A percentile compares a stretch with the other conserved stretches of the same genome.
Conservation (phyloP, 108 stramenopile genomes). For the Aurantiochytrium sp. region DNA sequence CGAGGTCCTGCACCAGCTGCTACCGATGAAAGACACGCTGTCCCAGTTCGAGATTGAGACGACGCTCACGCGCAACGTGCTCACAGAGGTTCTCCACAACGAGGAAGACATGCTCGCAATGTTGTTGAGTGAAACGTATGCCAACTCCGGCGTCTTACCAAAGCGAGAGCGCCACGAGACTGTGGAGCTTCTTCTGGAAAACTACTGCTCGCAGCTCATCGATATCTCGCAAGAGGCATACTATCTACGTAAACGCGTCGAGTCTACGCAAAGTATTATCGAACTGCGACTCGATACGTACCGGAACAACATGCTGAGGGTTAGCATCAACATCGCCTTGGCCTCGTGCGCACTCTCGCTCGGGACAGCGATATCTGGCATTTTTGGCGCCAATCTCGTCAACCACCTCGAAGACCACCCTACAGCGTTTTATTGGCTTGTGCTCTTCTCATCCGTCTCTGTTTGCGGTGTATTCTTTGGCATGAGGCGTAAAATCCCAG, state of each 20-base stretch:
- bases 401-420: not conserved
- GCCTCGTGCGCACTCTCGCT: not conserved
- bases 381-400: not conserved
- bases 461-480: not conserved
- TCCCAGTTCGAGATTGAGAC: constrained; percentile 5
- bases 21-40: constrained; percentile 10
- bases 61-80: not conserved
- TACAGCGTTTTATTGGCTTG: constrained; percentile 5
- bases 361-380: not conserved
- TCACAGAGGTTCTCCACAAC: constrained; percentile 1
- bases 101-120: constrained; percentile 14
- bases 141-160: not conserved
- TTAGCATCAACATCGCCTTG: not conserved
- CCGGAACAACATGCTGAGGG: not conserved
- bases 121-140: not conserved
- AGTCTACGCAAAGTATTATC: constrained; percentile 8
- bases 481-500: not conserved
- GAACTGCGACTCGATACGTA: not conserved
- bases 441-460: not conserved
- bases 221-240: constrained; percentile 2
- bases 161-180: not conserved
- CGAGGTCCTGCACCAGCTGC: not conserved
- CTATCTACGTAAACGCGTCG: constrained; percentile 10
- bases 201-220: not conserved
- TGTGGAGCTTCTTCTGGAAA: not conserved